These are phyloP conservation scores for Choiromyces venosus DNA, from an alignment of 495 filamentous ascomycete genomes.

Conservation along the genomic window DNA sequence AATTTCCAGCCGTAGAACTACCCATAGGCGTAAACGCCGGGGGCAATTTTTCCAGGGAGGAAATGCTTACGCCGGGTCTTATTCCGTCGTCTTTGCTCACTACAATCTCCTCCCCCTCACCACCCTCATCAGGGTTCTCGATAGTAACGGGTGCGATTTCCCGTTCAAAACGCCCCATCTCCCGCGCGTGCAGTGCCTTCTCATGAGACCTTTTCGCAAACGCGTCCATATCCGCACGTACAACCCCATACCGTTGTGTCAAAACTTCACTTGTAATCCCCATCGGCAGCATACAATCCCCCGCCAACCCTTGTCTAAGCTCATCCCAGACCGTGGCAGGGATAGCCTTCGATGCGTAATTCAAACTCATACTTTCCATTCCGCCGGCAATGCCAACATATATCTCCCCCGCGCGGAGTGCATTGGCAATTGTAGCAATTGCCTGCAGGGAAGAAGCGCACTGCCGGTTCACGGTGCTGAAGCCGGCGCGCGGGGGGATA, in stretches of 20 bases:
- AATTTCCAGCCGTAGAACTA: conserved; percentile 79
- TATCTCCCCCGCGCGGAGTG: conserved; percentile 66
- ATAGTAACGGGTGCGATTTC: conserved; percentile 75
- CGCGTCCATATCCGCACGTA: conserved; percentile 68
- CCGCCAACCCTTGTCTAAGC: conserved; percentile 56
- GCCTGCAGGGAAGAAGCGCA: conserved; percentile 72
- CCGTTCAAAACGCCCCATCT: conserved; percentile 61
- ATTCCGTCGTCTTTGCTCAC: conserved; percentile 80
- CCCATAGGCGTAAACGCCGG: conserved; percentile 73
- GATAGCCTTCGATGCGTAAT: conserved; percentile 77
- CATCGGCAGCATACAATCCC: conserved; percentile 79
- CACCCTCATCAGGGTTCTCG: conserved; percentile 59
- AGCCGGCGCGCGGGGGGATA: conserved; percentile 64
- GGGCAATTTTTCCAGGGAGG: conserved; percentile 70
- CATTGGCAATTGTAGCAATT: conserved; percentile 63
- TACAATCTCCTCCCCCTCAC: conserved; percentile 53
- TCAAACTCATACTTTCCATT: conserved; percentile 90
- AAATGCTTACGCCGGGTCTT: conserved; percentile 57
- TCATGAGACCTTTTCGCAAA: conserved; percentile 70
- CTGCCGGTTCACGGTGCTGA: conserved; percentile 82
- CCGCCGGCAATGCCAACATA: conserved; percentile 79
- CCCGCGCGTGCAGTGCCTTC: conserved; percentile 63
- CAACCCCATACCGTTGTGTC: conserved; percentile 68
- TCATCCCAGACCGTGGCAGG: conserved; percentile 74
- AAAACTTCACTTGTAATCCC: conserved; percentile 91